Conservation (phyloP, 768 basidiomycete genomes). For the Tylopilus sp. region DNA sequence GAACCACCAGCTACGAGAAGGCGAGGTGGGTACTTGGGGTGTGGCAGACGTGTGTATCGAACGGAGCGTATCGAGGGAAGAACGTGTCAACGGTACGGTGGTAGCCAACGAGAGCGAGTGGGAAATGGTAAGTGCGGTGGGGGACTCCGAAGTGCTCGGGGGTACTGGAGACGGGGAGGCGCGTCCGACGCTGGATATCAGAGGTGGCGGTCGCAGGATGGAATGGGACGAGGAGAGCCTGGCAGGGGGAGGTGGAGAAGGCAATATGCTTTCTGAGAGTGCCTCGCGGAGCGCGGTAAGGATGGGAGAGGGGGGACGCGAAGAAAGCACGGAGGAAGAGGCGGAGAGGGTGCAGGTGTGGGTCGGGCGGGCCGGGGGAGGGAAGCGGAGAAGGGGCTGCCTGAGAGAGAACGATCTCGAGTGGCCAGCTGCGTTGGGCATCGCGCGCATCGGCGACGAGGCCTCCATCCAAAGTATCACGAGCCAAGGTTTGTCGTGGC, state of each 20-base stretch:
- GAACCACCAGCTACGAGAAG: slow-evolving; percentile 47
- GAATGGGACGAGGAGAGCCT: slow-evolving; percentile 35
- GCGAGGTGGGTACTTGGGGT: slow-evolving; percentile 26
- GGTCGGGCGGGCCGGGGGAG: not conserved
- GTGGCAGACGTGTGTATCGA: slow-evolving; percentile 33
- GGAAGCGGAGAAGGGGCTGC: slow-evolving; percentile 19
- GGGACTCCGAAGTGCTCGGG: slow-evolving; percentile 34
- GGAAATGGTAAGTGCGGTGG: slow-evolving; percentile 10
- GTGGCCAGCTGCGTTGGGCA: not conserved
- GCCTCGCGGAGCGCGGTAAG: slow-evolving; percentile 44
- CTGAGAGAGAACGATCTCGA: slow-evolving; percentile 14
- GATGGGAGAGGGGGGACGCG: slow-evolving; percentile 37
- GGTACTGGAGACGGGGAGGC: slow-evolving; percentile 64
- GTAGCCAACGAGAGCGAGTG: slow-evolving; percentile 17
- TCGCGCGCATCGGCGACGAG: slow-evolving; percentile 1
- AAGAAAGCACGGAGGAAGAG: not conserved
- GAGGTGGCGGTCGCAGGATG: slow-evolving; percentile 46
- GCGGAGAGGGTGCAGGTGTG: not conserved
- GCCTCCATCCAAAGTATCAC: slow-evolving; percentile 13
- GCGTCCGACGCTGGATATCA: slow-evolving; percentile 52
- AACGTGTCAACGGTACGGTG: slow-evolving; percentile 32
- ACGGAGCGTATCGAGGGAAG: slow-evolving; percentile 61
- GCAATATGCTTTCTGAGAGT: slow-evolving; percentile 38
- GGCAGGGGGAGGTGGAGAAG: slow-evolving; percentile 43
- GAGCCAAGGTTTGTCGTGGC: slow-evolving; percentile 8